Conservation (phyloP, 129 eudicot genomes). For the Lactuca saligna region DNA sequence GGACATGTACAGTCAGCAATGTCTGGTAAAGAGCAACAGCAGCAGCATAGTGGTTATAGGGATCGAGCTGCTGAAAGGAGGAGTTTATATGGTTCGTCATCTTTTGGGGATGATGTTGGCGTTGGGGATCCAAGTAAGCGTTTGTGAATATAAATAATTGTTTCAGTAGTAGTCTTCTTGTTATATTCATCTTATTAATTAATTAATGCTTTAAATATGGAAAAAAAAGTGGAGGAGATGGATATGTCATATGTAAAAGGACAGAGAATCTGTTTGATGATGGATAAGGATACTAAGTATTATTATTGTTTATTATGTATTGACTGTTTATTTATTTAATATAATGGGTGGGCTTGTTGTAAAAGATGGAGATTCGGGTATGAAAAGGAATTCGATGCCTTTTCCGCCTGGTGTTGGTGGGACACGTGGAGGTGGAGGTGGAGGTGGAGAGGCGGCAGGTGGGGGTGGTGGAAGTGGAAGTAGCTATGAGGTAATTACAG, state of each 20-base stretch:
- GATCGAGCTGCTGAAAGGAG: constrained; percentile 99
- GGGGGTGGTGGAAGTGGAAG: constrained; percentile 37
- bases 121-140: constrained; percentile 77
- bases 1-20: constrained; percentile 29
- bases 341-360: constrained; percentile 11
- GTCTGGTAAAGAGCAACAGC: constrained; percentile 55
- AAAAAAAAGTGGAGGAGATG: too few relatives aligned
- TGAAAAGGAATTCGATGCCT: constrained; percentile 87
- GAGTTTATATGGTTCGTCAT: constrained; percentile 79
- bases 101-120: constrained; percentile 65
- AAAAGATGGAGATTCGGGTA: constrained; percentile 76
- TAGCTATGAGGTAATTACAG: constrained; percentile 80
- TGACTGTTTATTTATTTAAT: constrained; percentile 30
- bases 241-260: too few relatives aligned
- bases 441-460: constrained; percentile 43
- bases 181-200: too few relatives aligned
- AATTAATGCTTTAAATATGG: too few relatives aligned
- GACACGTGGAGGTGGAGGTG: constrained; percentile 47
- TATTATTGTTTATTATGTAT: constrained; percentile 24
- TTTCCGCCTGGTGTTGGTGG: constrained; percentile 99
- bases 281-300: too few relatives aligned
- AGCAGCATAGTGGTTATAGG: constrained; percentile 62
- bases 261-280: too few relatives aligned
- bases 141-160: constrained; percentile 13
- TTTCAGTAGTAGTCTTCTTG: too few relatives aligned